phyloP scores from a whole-genome alignment of 83 land plant species.

The Picea mariana region DNA sequence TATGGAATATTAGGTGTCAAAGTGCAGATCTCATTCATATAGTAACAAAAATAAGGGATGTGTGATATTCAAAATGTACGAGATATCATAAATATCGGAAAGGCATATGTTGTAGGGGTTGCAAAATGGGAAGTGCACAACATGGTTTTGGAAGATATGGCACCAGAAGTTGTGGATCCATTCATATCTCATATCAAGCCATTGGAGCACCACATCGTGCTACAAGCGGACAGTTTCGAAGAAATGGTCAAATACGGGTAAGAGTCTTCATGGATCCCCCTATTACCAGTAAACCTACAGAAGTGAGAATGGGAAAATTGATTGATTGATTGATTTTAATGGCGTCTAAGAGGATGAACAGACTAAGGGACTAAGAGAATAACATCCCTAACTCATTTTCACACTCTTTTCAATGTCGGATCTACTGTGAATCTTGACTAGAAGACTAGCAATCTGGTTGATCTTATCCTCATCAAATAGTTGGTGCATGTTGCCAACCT shows the following conservation, averaged over 20 bases:
- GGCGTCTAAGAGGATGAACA: no score
- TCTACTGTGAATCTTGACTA: no score
- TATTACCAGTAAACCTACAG: conserved; percentile 23
- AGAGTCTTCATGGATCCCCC: conserved; percentile 20
- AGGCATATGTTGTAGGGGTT: conserved; percentile 21
- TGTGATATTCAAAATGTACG: conserved; percentile 14
- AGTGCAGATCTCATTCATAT: no score
- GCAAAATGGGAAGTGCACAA: conserved; percentile 16
- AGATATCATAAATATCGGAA: conserved; percentile 15
- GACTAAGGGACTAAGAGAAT: no score
- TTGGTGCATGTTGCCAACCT: no score
- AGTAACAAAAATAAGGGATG: background rate
- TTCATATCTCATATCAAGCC: conserved; percentile 21
- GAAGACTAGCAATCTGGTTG: no score
- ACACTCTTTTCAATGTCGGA: no score
- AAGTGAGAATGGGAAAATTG: conserved; percentile 8
- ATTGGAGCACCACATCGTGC: conserved; percentile 21
- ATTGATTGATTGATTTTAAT: no score
- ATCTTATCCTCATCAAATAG: no score
- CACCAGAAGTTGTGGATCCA: conserved; percentile 18
- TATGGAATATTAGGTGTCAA: conserved; percentile 20
- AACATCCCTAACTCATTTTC: no score
- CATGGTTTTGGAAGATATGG: conserved; percentile 25
- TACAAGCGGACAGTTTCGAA: conserved; percentile 14
- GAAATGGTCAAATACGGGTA: conserved; percentile 23